Evolutionary conservation across 306 rosid genomes (phyloP), one percentile per base, ranked within the genome.

Genomic region (Lathyrus oleraceus): DNA sequence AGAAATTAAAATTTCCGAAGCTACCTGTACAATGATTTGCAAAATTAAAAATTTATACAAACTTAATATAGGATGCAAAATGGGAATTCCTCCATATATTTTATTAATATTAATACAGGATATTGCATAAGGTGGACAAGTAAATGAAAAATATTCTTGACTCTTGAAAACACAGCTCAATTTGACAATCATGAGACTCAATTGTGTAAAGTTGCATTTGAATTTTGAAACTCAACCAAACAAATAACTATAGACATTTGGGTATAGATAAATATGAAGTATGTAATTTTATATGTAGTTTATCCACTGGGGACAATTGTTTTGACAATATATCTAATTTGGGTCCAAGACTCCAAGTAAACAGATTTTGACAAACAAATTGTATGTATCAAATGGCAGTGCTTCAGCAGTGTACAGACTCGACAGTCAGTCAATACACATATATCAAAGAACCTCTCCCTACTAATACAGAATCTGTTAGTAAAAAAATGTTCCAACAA

Each of bases 161-260:
- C 54, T 12, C 56, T 47, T 21, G 27, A 57, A 51, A 63, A 73
- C 49, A 32, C 10, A 6, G 44, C n/a, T 61, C 27, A 14, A 61
- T 30, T 30, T 69, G 21, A 63, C 61, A 70, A 62, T 62, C 60
- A 53, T 53, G 45, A 47, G 61, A 70, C 21, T 54, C 51, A 32
- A 56, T 56, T 11, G 52, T 35, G 61, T 57, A 43, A 1, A 30
- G 5, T 65, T 17, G n/a, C 52, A 54, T 20, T 66, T 57, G 14
- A 66, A 65, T 43, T 20, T 66, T 57, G 14, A 66, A 65, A 75
- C 5, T 65, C 79, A 44, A 48, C 51, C 59, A 75, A 32, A 23
- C 43, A 67, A 53, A 54, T 43, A 74, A 65, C 47, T 52, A 10
- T 42, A 40, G 28, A 73, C 12, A 10, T 30, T 8, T 39, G 61